Percentiles rank a stretch among this genome's conserved stretches.
phyloP scores from a whole-genome alignment of 2,329 filamentous ascomycete genomes.

The Saccharata proteae region DNA sequence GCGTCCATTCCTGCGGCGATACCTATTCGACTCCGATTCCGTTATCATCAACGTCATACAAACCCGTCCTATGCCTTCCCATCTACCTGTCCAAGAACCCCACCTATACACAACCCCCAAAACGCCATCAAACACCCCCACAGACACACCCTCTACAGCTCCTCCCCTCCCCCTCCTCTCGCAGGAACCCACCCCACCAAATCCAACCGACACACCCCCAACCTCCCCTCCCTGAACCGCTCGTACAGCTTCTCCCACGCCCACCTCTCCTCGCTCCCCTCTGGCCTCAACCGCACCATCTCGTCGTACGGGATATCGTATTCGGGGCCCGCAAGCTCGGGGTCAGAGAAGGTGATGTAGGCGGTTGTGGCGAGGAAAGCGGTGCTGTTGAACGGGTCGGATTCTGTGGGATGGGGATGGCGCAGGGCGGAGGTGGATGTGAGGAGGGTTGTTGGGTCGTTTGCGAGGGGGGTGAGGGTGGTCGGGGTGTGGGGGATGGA shows the following conservation, averaged over 20 bases:
- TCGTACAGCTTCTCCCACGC: conserved; percentile 40
- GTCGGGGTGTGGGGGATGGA: conserved; percentile 33
- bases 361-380: conserved; percentile 30
- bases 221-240: conserved; percentile 35
- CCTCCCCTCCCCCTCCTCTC: not conserved
- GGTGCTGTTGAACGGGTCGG: conserved; percentile 31
- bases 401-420: conserved; percentile 12
- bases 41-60: too few species aligned
- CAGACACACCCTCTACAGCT: not conserved
- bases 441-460: conserved; percentile 24
- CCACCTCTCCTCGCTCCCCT: conserved; percentile 33
- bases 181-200: conserved; percentile 22
- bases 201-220: conserved; percentile 42
- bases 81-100: too few species aligned
- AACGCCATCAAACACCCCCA: too few species aligned
- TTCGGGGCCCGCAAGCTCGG: conserved; percentile 37
- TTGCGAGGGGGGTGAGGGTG: conserved; percentile 31
- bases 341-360: conserved; percentile 35
- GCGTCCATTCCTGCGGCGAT: too few species aligned
- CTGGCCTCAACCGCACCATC: conserved; percentile 29
- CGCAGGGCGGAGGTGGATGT: conserved; percentile 13
- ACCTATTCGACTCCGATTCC: too few species aligned
- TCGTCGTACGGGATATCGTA: conserved; percentile 35
- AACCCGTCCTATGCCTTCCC: too few species aligned
- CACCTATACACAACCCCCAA: too few species aligned